Conservation (phyloP, 441 rosid genomes). For the Adansonia gregorii region DNA sequence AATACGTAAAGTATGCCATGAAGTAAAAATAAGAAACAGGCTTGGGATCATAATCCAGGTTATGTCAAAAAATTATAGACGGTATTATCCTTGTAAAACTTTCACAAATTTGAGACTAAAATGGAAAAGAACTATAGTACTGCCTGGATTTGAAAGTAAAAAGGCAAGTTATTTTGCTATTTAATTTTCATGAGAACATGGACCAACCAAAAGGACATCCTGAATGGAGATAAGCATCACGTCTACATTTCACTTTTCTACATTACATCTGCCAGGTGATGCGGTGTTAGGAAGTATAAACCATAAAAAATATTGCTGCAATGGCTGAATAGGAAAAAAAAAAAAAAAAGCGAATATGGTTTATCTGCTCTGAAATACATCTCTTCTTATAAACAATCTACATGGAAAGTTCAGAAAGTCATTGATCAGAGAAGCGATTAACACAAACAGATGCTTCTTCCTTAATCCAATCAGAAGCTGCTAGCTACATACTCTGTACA, state of each 20-base stretch:
- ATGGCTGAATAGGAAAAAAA: not conserved
- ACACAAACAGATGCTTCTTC: not conserved
- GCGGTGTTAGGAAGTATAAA: not conserved
- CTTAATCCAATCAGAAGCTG: constrained; percentile 11
- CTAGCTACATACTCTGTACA: not conserved
- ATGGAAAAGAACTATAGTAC: not conserved
- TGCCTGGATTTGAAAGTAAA: not conserved
- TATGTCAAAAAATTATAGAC: constrained; percentile 1
- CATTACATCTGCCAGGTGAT: not conserved
- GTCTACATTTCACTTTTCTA: not conserved
- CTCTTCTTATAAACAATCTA: not conserved
- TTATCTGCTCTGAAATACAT: not conserved
- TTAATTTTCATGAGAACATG: not conserved
- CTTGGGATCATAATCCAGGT: not conserved
- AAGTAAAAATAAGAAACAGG: not conserved
- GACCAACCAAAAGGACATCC: not conserved
- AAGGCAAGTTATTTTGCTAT: not conserved
- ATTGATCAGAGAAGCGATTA: not conserved
- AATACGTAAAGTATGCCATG: not conserved
- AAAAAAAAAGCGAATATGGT: not conserved
- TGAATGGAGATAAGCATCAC: not conserved
- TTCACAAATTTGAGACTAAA: not conserved
- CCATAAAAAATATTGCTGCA: not conserved
- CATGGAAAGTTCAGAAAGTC: not conserved
- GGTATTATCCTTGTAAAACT: not conserved